These are phyloP conservation scores for Pyrenopolyporus hunteri DNA, from an alignment of 495 filamentous ascomycete genomes.

Conservation along the genomic window DNA sequence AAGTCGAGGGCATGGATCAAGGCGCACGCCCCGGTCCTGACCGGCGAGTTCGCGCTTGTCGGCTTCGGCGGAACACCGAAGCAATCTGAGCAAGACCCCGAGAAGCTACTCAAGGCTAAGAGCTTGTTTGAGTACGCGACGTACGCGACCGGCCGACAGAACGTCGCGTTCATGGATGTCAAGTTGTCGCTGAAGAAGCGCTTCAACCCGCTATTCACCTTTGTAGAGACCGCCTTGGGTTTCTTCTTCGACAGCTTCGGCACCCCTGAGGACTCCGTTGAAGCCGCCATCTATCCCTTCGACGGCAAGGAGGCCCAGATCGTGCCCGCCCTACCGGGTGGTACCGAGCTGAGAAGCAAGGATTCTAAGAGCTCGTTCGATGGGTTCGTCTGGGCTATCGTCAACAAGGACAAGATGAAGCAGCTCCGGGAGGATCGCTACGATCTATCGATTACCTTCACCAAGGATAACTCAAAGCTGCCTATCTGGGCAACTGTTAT, in stretches of 20 bases:
- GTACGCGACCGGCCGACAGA: constrained; percentile 93
- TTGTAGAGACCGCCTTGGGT: constrained; percentile 68
- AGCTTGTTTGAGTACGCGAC: constrained; percentile 80
- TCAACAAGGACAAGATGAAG: constrained; percentile 95
- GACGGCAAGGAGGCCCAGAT: constrained; percentile 84
- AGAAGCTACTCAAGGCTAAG: constrained; percentile 78
- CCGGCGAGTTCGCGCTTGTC: constrained; percentile 86
- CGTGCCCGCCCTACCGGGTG: constrained; percentile 65
- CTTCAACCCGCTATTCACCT: constrained; percentile 80
- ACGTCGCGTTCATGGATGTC: constrained; percentile 88
- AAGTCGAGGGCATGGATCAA: constrained; percentile 82
- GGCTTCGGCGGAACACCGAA: constrained; percentile 67
- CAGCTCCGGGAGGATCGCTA: constrained; percentile 89
- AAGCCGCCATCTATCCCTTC: constrained; percentile 81
- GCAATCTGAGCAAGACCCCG: constrained; percentile 51
- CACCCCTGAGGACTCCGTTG: constrained; percentile 69
- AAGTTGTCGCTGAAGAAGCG: constrained; percentile 83
- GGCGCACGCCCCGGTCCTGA: constrained; percentile 71
- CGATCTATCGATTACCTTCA: constrained; percentile 88
- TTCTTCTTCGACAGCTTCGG: constrained; percentile 82
- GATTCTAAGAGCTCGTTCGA: constrained; percentile 80
- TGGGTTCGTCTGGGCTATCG: constrained; percentile 91
- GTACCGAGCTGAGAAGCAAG: constrained; percentile 58
- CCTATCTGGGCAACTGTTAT: constrained; percentile 94
- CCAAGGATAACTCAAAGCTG: constrained; percentile 87